Evolutionary conservation across 2,329 filamentous ascomycete species (phyloP).

Genomic region (Erysiphe neolycopersici): DNA sequence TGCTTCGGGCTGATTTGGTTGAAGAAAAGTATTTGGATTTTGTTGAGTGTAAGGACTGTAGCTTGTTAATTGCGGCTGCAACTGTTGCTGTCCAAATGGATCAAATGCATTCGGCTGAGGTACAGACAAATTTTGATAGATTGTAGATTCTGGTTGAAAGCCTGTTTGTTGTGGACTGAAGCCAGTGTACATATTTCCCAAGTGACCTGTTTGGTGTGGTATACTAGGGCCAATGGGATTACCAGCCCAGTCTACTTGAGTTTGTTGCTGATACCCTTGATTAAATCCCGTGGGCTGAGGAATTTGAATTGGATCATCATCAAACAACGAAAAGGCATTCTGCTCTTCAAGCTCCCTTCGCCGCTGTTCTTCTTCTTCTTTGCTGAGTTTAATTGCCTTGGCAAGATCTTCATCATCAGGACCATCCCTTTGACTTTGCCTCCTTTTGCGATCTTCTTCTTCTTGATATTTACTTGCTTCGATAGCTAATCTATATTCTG

Average conservation of each 20-base stretch:
- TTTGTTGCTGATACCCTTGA: slow-evolving; percentile 92
- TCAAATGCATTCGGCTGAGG: slow-evolving; percentile 46
- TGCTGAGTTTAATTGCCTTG: slow-evolving; percentile 85
- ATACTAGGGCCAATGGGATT: slow-evolving; percentile 68
- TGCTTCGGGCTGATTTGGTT: slow-evolving; percentile 27
- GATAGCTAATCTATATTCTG: slow-evolving; percentile 70
- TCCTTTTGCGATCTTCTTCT: slow-evolving; percentile 61
- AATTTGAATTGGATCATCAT: slow-evolving; percentile 35
- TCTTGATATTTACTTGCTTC: slow-evolving; percentile 91
- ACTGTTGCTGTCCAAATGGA: slow-evolving; percentile 31
- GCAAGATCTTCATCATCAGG: slow-evolving; percentile 63
- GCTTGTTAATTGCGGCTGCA: slow-evolving; percentile 24
- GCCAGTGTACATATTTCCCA: slow-evolving; percentile 26
- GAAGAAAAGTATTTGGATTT: slow-evolving; percentile 15
- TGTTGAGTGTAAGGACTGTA: slow-evolving; percentile 27
- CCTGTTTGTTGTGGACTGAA: slow-evolving; percentile 11
- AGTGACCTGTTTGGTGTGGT: slow-evolving; percentile 54
- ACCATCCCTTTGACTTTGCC: slow-evolving; percentile 29
- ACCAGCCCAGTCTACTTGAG: slow-evolving; percentile 87
- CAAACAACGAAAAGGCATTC: slow-evolving; percentile 72
- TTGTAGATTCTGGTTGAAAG: slow-evolving; percentile 27
- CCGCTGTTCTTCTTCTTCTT: slow-evolving; percentile 77
- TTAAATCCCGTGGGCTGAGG: slow-evolving; percentile 65
- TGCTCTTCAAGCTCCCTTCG: slow-evolving; percentile 64
- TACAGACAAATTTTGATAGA: slow-evolving; percentile 41